phyloP scores from a whole-genome alignment of 1,284 basidiomycete genomes.

The Leccinum subrobustum region DNA sequence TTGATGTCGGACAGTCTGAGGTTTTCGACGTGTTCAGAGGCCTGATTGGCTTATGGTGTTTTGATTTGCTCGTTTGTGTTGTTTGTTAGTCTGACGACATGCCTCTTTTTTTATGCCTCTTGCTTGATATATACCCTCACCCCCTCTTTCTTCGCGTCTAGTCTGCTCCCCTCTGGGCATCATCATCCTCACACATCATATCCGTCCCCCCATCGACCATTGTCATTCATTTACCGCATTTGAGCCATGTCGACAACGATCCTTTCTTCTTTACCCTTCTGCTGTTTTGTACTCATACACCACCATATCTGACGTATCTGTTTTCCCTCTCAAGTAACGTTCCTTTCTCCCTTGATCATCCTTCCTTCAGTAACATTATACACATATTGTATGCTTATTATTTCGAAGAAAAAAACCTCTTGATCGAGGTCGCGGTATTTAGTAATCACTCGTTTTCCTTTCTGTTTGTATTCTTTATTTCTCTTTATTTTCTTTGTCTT shows the following conservation, averaged over 20 bases:
- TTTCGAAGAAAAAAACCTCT: background rate
- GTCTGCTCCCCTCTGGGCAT: too few relatives aligned
- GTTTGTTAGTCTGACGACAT: background rate
- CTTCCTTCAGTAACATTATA: constrained; percentile 2
- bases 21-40: constrained; percentile 35
- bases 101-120: background rate
- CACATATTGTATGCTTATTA: background rate
- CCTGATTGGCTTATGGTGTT: background rate
- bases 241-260: too few relatives aligned
- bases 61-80: background rate
- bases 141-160: background rate
- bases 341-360: background rate
- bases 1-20: constrained; percentile 47
- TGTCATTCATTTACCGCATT: too few relatives aligned
- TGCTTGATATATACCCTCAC: background rate
- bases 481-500: too few relatives aligned
- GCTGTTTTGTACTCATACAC: constrained; percentile 14
- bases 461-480: constrained; percentile 3
- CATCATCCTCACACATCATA: too few relatives aligned
- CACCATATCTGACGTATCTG: constrained; percentile 12
- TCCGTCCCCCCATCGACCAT: too few relatives aligned
- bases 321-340: background rate
- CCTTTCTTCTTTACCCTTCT: background rate
- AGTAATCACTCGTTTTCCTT: background rate
- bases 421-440: constrained; percentile 1